Percentiles rank a stretch among this genome's conserved stretches.
Evolutionary conservation across 257 asterid genomes (phyloP).

Genomic region (Nicotiana attenuata): DNA sequence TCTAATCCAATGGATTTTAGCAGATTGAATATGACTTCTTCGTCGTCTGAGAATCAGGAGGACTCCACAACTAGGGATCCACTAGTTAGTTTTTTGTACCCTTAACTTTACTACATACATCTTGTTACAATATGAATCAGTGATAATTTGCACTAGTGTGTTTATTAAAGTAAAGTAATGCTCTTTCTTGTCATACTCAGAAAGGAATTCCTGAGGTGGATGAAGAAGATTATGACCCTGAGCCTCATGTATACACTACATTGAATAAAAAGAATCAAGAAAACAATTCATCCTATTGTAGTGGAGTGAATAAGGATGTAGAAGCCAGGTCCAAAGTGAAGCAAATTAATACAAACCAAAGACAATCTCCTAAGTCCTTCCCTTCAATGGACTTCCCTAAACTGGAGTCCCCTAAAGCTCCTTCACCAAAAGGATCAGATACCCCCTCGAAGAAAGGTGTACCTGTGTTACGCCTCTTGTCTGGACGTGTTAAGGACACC

Average conservation of each 20-base stretch:
- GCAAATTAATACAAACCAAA: slow-evolving; percentile 20
- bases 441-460: slow-evolving; percentile 30
- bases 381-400: slow-evolving; percentile 45
- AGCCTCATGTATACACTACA: slow-evolving; percentile 8
- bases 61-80: slow-evolving; percentile 42
- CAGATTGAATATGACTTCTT: slow-evolving; percentile 35
- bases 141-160: background rate
- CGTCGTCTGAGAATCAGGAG: slow-evolving; percentile 31
- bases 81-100: slow-evolving; percentile 29
- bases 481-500: slow-evolving; percentile 44
- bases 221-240: slow-evolving; percentile 32
- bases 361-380: slow-evolving; percentile 37
- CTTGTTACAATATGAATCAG: background rate
- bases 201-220: slow-evolving; percentile 40
- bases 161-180: background rate
- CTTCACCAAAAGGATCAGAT: slow-evolving; percentile 39
- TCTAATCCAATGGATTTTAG: slow-evolving; percentile 11
- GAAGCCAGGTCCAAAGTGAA: slow-evolving; percentile 27
- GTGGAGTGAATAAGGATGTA: slow-evolving; percentile 21
- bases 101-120: background rate
- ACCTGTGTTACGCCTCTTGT: slow-evolving; percentile 51
- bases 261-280: slow-evolving; percentile 22
- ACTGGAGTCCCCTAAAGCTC: slow-evolving; percentile 13
- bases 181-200: slow-evolving; percentile 25
- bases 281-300: slow-evolving; percentile 23